phyloP scores from a whole-genome alignment of 306 rosid genomes.

The Quercus alba region DNA sequence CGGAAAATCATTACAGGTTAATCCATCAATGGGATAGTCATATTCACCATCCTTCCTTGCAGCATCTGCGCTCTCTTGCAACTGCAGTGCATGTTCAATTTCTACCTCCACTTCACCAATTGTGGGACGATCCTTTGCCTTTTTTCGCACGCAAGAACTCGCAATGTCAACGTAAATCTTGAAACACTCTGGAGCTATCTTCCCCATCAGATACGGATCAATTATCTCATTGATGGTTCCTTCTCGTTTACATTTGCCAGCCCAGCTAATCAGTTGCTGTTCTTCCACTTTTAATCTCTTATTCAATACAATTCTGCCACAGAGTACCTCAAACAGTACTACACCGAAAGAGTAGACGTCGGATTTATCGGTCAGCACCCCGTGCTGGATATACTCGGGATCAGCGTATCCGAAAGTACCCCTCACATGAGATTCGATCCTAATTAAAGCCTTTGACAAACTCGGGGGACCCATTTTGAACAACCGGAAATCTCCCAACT shows the following conservation, averaged over 20 bases:
- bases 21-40: too few species aligned
- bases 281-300: fast-evolving
- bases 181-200: slow-evolving; percentile 23
- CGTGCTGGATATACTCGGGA: not conserved
- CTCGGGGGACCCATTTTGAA: not conserved
- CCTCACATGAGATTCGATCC: fast-evolving
- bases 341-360: slow-evolving; percentile 21
- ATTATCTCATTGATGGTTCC: not conserved
- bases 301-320: not conserved
- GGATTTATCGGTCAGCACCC: not conserved
- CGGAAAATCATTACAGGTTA: too few species aligned
- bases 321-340: not conserved
- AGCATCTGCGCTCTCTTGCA: slow-evolving; percentile 20
- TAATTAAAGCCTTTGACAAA: not conserved
- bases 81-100: slow-evolving; percentile 25
- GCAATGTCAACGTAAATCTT: slow-evolving; percentile 8
- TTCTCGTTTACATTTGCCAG: not conserved
- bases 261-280: not conserved
- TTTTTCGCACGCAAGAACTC: not conserved
- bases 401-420: not conserved
- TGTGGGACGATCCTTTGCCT: slow-evolving; percentile 14
- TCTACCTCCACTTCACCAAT: slow-evolving; percentile 35
- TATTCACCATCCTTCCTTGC: too few species aligned
- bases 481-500: not conserved
- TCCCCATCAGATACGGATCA: slow-evolving; percentile 23